These are phyloP conservation scores for Aurantiochytrium sp. DNA, from an alignment of 108 stramenopile genomes.

Conservation along the genomic window DNA sequence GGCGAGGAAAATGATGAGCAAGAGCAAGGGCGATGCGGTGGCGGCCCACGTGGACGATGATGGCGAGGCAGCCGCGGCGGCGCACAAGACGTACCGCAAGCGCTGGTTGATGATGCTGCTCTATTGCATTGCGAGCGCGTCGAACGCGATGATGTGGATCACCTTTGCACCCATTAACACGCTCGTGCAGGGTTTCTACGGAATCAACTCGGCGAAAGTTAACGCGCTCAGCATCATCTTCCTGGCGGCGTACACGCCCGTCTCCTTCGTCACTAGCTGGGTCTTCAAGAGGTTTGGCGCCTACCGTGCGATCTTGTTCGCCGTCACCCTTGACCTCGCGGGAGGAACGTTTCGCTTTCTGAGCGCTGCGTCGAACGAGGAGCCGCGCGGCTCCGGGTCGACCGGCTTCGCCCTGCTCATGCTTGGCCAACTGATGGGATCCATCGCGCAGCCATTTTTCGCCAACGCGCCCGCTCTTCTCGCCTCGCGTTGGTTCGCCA, in stretches of 20 bases:
- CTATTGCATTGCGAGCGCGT: conserved; percentile 16
- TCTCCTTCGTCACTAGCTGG: conserved; percentile 14
- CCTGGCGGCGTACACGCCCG: conserved; percentile 35
- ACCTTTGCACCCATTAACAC: conserved; percentile 43
- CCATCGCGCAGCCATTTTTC: conserved; percentile 48
- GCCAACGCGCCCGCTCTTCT: conserved; percentile 39
- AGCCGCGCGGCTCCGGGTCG: neutral
- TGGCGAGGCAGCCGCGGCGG: neutral
- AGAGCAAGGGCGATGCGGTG: neutral
- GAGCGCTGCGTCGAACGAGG: neutral
- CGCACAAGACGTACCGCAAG: neutral
- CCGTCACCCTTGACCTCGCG: neutral
- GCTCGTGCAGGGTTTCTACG: neutral
- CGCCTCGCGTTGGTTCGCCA: conserved; percentile 45
- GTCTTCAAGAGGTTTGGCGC: neutral
- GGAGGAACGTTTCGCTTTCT: conserved; percentile 24
- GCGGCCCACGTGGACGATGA: neutral
- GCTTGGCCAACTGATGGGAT: conserved; percentile 40
- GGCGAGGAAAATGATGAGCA: no score
- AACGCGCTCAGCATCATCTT: conserved; percentile 38
- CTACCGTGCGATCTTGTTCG: conserved; percentile 2
- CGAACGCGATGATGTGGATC: conserved; percentile 48
- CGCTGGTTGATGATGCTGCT: conserved; percentile 36
- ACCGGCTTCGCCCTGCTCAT: conserved; percentile 27
- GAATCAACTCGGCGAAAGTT: neutral